A percentile compares a stretch with the other conserved stretches of the same genome.
Evolutionary conservation across 2,329 filamentous ascomycete genomes (phyloP).

Genomic region (Mariannaea elegans): DNA sequence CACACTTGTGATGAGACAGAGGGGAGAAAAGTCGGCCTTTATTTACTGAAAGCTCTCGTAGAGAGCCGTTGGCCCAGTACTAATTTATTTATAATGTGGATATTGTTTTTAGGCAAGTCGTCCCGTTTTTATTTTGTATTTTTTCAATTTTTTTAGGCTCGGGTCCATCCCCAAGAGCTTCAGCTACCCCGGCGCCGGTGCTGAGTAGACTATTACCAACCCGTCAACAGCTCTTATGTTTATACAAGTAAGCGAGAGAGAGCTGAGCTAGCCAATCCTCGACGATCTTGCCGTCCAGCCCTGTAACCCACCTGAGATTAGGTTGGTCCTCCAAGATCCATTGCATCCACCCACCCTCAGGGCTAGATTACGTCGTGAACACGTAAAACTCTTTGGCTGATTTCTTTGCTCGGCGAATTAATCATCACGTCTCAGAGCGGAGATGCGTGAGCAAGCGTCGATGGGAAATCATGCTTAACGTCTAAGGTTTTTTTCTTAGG

Average conservation of each 20-base stretch:
- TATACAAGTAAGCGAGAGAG: slow-evolving; percentile 17
- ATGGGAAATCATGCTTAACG: slow-evolving; percentile 21
- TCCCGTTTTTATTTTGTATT: neutral
- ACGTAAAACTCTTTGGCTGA: neutral
- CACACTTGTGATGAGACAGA: neutral
- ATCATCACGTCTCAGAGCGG: neutral
- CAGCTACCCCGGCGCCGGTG: slow-evolving; percentile 16
- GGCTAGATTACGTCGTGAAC: neutral
- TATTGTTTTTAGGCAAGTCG: no score
- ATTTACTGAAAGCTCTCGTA: no score
- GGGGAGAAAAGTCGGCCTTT: neutral
- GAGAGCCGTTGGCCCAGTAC: no score
- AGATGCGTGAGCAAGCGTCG: slow-evolving; percentile 10
- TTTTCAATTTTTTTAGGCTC: slow-evolving; percentile 8
- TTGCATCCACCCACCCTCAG: neutral
- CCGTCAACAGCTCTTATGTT: slow-evolving; percentile 6
- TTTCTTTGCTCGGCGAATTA: neutral
- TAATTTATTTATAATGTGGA: no score
- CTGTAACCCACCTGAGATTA: slow-evolving; percentile 16
- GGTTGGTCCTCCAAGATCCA: slow-evolving; percentile 8
- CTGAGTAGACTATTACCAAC: slow-evolving; percentile 38
- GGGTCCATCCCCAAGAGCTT: slow-evolving; percentile 12
- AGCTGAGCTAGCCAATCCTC: slow-evolving; percentile 9
- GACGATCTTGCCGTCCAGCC: slow-evolving; percentile 1
- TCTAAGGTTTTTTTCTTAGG: slow-evolving; percentile 4